Evolutionary conservation across 345 rosid genomes (phyloP), one percentile per base, ranked within the genome.

Genomic region (Triadica sebifera): DNA sequence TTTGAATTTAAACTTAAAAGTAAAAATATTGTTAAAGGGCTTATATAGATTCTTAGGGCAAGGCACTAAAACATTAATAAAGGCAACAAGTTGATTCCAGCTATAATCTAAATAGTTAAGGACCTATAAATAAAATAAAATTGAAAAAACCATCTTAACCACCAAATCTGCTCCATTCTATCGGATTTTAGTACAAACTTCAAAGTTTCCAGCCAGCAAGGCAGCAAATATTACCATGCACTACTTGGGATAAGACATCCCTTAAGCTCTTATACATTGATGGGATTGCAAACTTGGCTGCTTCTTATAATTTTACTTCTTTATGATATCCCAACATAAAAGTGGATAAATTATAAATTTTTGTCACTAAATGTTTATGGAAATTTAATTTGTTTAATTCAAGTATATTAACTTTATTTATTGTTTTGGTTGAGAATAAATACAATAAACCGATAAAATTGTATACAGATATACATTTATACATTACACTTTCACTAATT

Each of bases 231-330:
- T 29, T 29, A 29, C 34, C 34, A 29, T 29, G 34, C 34, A 29
- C 34, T 29, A 2, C 34, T 29, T 29, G 34, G 34, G 34, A 29
- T 29, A 29, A 29, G 34, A 29, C 34, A 56, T n/a, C 45, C 3
- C 56, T 16, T 17, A 16, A 53, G 16, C 15, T 22, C 61, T 38
- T 7, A 29, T 2, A 29, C 34, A n/a, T n/a, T n/a, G n/a, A 63
- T 51, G 60, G 55, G 68, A 72, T 62, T 49, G 6, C 39, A 29
- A 72, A 19, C 72, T n/a, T 60, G 2, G 9, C 66, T 65, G 52
- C 29, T 22, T 43, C 16, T 29, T 15, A 37, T 59, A 15, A 59
- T 12, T 61, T 46, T 12, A 9, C 0, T 41, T 20, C 0, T 57
- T 20, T 52, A 6, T 17, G 15, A 45, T 58, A 8, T 15, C 16